A percentile compares a stretch with the other conserved stretches of the same genome.
phyloP scores from a whole-genome alignment of 768 basidiomycete species.

The Pleurotus pulmonarius region DNA sequence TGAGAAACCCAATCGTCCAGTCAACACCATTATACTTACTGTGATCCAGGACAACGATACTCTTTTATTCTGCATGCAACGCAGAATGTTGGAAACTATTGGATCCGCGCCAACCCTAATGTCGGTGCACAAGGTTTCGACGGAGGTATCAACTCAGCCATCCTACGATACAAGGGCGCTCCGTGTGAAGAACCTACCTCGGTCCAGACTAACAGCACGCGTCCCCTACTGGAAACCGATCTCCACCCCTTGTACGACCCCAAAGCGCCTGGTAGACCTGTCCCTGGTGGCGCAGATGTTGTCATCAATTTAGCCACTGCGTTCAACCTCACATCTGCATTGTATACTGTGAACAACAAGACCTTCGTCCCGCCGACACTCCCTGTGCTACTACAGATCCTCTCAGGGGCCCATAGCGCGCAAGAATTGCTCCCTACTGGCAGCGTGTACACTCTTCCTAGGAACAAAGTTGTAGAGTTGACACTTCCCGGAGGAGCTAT shows the following conservation, averaged over 20 bases:
- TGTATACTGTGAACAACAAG: conserved; percentile 21
- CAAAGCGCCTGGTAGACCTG: conserved; percentile 1
- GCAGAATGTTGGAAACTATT: conserved; percentile 35
- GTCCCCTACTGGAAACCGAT: conserved; percentile 9
- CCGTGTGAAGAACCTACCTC: conserved; percentile 25
- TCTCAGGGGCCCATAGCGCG: conserved; percentile 29
- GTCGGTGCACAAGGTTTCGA: conserved; percentile 14
- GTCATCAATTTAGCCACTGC: conserved; percentile 14
- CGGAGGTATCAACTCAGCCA: conserved; percentile 16
- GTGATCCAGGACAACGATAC: conserved; percentile 32
- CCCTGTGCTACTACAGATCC: conserved; percentile 36
- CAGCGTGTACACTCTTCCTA: conserved; percentile 28
- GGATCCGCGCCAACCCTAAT: conserved; percentile 26
- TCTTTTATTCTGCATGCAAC: conserved; percentile 31
- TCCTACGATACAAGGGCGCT: conserved; percentile 30
- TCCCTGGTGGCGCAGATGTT: conserved; percentile 8
- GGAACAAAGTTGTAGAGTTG: conserved; percentile 34
- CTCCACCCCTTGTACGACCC: not conserved
- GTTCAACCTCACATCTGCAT: conserved; percentile 5
- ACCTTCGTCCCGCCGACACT: conserved; percentile 25
- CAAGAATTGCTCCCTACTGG: conserved; percentile 26
- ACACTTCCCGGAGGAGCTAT: conserved; percentile 22
- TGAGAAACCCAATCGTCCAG: not conserved
- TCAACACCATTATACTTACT: not conserved
- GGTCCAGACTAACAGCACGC: conserved; percentile 6